phyloP scores from a whole-genome alignment of 176 grass and related monocot genomes.

The Oryza coarctata region DNA sequence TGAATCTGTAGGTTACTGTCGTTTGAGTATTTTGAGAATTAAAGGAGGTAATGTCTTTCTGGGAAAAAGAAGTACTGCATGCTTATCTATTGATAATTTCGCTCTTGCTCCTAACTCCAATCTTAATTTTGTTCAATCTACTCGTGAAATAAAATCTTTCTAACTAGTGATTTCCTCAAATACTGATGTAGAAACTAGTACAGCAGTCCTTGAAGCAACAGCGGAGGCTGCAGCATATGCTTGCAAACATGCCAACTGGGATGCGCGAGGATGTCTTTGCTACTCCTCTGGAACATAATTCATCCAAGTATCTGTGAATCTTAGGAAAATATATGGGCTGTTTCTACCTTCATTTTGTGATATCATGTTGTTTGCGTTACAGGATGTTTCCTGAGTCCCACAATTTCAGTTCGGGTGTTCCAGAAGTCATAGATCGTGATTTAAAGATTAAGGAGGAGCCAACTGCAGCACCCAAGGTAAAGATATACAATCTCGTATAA shows the following conservation, averaged over 20 bases:
- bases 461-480: conserved; percentile 80
- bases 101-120: not conserved
- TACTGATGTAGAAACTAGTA: conserved; percentile 58
- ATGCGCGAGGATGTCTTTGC: conserved; percentile 46
- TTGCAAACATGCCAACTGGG: conserved; percentile 58
- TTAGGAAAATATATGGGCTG: conserved; percentile 5
- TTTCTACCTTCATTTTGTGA: conserved; percentile 18
- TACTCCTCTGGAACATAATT: conserved; percentile 35
- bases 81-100: conserved; percentile 5
- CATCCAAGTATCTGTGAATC: conserved; percentile 42
- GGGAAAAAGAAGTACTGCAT: not conserved
- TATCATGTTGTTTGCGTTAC: conserved; percentile 30
- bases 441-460: conserved; percentile 69
- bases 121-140: not conserved
- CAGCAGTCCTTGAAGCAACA: conserved; percentile 66
- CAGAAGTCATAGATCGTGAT: conserved; percentile 34
- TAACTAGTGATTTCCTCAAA: conserved; percentile 11
- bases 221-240: conserved; percentile 82
- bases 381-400: conserved; percentile 45
- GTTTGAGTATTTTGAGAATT: not conserved
- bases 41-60: not conserved
- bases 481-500: conserved; percentile 1
- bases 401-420: conserved; percentile 41
- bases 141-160: conserved; percentile 1
- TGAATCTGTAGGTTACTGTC: not conserved